Percentiles rank a stretch among this genome's conserved stretches.
These are phyloP conservation scores for Candida insectorum DNA, from an alignment of 805 yeast genomes.

Conservation along the genomic window DNA sequence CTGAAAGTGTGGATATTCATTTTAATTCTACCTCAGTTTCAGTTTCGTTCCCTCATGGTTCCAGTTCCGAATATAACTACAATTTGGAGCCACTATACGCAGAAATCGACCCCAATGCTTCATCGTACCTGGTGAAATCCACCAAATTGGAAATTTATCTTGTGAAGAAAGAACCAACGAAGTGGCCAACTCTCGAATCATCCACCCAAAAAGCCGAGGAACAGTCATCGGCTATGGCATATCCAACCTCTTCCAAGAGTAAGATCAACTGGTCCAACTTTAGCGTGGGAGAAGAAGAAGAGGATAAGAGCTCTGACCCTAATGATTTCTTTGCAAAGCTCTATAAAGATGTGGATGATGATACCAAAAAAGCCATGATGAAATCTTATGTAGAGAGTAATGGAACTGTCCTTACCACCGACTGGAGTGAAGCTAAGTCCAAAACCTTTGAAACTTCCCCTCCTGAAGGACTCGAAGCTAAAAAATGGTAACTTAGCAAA, in stretches of 20 bases:
- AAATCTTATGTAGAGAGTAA: constrained; percentile 90
- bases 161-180: constrained; percentile 38
- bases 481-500: constrained; percentile 45
- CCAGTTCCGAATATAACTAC: constrained; percentile 56
- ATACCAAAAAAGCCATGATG: constrained; percentile 92
- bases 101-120: constrained; percentile 44
- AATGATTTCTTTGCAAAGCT: constrained; percentile 72
- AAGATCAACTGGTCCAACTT: constrained; percentile 66
- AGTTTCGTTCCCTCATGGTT: constrained; percentile 46
- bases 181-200: constrained; percentile 57
- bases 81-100: constrained; percentile 51
- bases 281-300: constrained; percentile 44
- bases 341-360: constrained; percentile 80
- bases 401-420: constrained; percentile 90
- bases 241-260: constrained; percentile 65
- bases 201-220: constrained; percentile 11
- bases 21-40: constrained; percentile 33
- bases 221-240: constrained; percentile 19
- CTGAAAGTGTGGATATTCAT: constrained; percentile 41
- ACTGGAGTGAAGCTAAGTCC: constrained; percentile 82
- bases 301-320: constrained; percentile 47
- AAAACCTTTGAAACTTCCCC: constrained; percentile 64
- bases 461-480: constrained; percentile 70
- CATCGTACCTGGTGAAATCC: constrained; percentile 51
- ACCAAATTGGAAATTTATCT: constrained; percentile 76